Base-by-base conservation (phyloP, 2,329 filamentous ascomycete species). In the Cladosporium sp. region DNA sequence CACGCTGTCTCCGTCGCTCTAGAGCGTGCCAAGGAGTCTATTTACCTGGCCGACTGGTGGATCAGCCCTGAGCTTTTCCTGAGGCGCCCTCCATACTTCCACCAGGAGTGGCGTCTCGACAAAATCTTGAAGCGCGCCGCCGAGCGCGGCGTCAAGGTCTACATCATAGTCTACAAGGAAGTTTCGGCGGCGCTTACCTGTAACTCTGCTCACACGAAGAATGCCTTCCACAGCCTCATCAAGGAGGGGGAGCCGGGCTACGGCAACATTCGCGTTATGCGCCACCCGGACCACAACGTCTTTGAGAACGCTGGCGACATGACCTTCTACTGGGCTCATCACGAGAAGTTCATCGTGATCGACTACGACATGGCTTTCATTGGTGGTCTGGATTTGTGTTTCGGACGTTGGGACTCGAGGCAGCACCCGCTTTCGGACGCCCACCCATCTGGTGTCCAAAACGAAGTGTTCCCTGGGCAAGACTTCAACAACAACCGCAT, bases 1-100 rank as follows among this genome's bases (percentile, higher is more conserved):
- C 97, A 93, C 76, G 90, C 95, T 21, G 93, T 99, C 13, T 96
- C 93, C 0, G 88, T 89, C 36, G 94, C 93, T 0, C 83, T 98
- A n/a, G 93, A 98, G 69, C 85, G 89, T 66, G 95, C 95, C 43
- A 91, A 91, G 74, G 94, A 98, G 79, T 90, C 90, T 54, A 97
- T 99, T 71, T 99, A 98, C 78, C 96, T 99, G 70, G 90, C 85
- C 66, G 95, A 98, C 75, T 99, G 94, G 95, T 98, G 95, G 95
- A 82, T 98, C 16, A 96, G 91, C 3, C 95, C 92, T 0, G 91
- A 95, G 78, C 79, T 95, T 68, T 96, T 94, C 79, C 79, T 99
- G 68, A 88, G 95, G 43, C 86, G 95, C 23, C 93, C 95, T 1
- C 91, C 95, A 0, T 89, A 90, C 70, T 85, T 85, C 74, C 90